Percentiles rank a stretch among this genome's conserved stretches.
Conservation (phyloP, 257 asterid genomes). For the Jaltomata sinuosa region DNA sequence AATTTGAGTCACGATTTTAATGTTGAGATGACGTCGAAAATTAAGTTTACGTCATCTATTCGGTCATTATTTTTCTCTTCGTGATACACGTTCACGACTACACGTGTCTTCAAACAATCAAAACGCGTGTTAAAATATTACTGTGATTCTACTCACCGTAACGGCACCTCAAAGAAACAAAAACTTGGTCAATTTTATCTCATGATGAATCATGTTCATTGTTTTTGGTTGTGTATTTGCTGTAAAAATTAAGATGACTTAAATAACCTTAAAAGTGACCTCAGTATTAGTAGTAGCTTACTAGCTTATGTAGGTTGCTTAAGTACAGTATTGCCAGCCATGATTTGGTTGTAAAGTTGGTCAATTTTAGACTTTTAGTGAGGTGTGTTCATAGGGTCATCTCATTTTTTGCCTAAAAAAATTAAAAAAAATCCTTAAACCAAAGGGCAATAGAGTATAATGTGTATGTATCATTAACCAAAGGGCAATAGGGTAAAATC, state of each 20-base stretch:
- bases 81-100: not conserved
- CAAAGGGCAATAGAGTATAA: not conserved
- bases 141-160: fast-evolving
- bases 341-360: not conserved
- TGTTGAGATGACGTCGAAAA: not conserved
- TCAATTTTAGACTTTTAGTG: not conserved
- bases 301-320: not conserved
- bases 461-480: not conserved
- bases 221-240: not conserved
- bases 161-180: not conserved
- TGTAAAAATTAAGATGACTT: not conserved
- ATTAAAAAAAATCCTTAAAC: too few relatives aligned
- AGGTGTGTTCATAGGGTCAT: not conserved
- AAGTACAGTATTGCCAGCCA: conserved; percentile 6
- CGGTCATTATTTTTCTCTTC: not conserved
- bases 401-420: not conserved
- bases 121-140: not conserved
- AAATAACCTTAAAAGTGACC: not conserved
- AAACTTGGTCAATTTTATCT: not conserved
- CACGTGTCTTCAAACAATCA: not conserved
- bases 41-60: not conserved
- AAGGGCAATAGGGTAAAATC: conserved; percentile 8
- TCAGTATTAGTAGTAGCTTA: not conserved
- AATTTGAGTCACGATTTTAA: not conserved
- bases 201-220: not conserved